phyloP scores from a whole-genome alignment of 192 early-diverging fungal species.

The Glomus cerebriforme region DNA sequence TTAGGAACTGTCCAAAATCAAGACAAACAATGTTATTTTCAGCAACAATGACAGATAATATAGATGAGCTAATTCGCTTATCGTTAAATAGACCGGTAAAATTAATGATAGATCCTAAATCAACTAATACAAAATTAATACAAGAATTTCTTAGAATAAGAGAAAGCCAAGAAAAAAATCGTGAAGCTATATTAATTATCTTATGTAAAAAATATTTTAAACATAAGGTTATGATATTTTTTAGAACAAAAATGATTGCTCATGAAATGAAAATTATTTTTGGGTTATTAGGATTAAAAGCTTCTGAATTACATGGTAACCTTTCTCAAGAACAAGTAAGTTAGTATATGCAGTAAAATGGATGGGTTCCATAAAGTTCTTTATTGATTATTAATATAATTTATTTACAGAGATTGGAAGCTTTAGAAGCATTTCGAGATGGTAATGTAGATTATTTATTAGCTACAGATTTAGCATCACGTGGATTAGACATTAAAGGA shows the following conservation, averaged over 20 bases:
- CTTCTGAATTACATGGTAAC: constrained; percentile 95
- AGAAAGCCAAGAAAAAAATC: constrained; percentile 78
- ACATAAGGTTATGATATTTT: constrained; percentile 85
- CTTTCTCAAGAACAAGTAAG: constrained; percentile 78
- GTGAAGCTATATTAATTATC: constrained; percentile 82
- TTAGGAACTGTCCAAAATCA: constrained; percentile 80
- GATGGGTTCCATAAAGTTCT: neutral
- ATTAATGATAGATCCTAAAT: constrained; percentile 87
- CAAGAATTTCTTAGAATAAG: constrained; percentile 98
- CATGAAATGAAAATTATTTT: constrained; percentile 99
- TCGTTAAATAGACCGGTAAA: constrained; percentile 88
- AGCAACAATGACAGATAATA: constrained; percentile 99
- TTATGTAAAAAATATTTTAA: constrained; percentile 84
- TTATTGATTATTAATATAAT: neutral
- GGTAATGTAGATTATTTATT: constrained; percentile 84
- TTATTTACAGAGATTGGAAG: constrained; percentile 64
- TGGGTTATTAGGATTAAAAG: constrained; percentile 81
- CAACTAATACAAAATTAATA: constrained; percentile 72
- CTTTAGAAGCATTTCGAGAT: constrained; percentile 90
- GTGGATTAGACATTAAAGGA: constrained; percentile 97
- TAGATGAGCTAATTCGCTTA: constrained; percentile 92
- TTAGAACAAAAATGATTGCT: constrained; percentile 90
- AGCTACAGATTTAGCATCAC: constrained; percentile 94
- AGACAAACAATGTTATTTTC: constrained; percentile 99
- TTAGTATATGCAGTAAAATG: neutral